A percentile compares a stretch with the other conserved stretches of the same genome.
Evolutionary conservation across 2,329 filamentous ascomycete species (phyloP).

Genomic region (Exophiala viscosa): DNA sequence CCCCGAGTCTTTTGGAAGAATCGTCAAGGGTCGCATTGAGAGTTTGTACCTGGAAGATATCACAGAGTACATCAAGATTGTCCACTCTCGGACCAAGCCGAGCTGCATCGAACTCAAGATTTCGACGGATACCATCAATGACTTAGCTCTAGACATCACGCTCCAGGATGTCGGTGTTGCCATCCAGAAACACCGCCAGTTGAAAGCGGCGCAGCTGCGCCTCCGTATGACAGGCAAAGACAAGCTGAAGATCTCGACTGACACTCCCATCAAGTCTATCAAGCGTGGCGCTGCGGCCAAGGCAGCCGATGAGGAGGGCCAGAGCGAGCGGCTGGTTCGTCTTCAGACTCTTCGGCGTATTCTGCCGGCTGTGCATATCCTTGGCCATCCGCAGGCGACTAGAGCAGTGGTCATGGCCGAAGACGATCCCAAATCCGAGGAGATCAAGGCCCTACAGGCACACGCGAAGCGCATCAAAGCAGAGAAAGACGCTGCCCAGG

Average conservation of each 20-base stretch:
- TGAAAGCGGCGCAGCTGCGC: conserved; percentile 63
- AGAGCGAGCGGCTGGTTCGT: conserved; percentile 66
- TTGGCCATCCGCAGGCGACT: conserved; percentile 79
- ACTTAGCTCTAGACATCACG: conserved; percentile 76
- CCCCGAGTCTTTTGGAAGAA: conserved; percentile 55
- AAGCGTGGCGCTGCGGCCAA: conserved; percentile 44
- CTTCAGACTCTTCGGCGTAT: conserved; percentile 81
- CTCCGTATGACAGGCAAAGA: conserved; percentile 48
- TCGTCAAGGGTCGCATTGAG: conserved; percentile 90
- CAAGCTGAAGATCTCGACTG: conserved; percentile 71
- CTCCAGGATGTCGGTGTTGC: conserved; percentile 69
- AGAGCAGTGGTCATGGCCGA: conserved; percentile 44
- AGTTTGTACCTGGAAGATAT: conserved; percentile 87
- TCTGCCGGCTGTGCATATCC: conserved; percentile 78
- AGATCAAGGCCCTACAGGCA: conserved; percentile 22
- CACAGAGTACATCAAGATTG: conserved; percentile 77
- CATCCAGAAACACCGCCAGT: conserved; percentile 76
- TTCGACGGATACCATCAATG: conserved; percentile 71
- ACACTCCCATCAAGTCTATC: conserved; percentile 43
- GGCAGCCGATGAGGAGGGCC: conserved; percentile 43
- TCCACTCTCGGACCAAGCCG: conserved; percentile 59
- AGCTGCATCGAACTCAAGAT: conserved; percentile 73
- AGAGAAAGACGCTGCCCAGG: not conserved
- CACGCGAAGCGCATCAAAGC: conserved; percentile 4
- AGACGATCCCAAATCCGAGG: conserved; percentile 28